Base-by-base conservation (phyloP, 352 stramenopile genomes). In the Globisporangium canariense region DNA sequence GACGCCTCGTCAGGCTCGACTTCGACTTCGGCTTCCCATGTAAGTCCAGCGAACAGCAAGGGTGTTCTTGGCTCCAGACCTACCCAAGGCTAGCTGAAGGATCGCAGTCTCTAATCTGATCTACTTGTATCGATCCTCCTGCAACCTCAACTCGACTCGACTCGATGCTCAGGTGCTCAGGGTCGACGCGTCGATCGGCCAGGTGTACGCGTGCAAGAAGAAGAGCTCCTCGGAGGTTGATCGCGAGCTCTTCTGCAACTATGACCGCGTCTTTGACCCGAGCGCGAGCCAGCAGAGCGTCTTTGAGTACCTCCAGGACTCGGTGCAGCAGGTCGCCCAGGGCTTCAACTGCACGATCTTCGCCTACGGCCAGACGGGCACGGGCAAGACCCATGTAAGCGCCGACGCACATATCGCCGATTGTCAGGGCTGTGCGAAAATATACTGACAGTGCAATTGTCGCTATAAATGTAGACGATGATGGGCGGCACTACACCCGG, bases 331-430 rank as follows among this genome's bases (percentile, higher is more conserved):
- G 60, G 79, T 97, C 7, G 77, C 90, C 2, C 81, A 94, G 66
- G 89, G 89, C 36, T 93, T 91, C 70, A 96, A 97, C 76, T 94
- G 86, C 71, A 97, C 86, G 13, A 92, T 97, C 43, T 96, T 97
- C 69, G 89, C 90, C 2, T 97, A 97, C 62, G 90, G 90, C 4
- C 90, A 97, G 60, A 97, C 90, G 6, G 89, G 87, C 58, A 95
- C 84, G 6, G 89, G 90, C 50, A 97, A 97, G 73, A 97, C 90
- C 4, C 85, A 40, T 11, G 34, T 40, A 40, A 40, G 8, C 34
- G 34, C 34, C 34, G 7, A 40, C 34, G 34, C 34, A 7, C 34
- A 40, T 40, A 7, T 40, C 7, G 7, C 34, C 10, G 34, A 40
- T 40, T 40, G 34, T 40, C 34, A 13, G 3, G 25, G 25, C 25